phyloP scores from a whole-genome alignment of 345 rosid species.

The Salix suchowensis region DNA sequence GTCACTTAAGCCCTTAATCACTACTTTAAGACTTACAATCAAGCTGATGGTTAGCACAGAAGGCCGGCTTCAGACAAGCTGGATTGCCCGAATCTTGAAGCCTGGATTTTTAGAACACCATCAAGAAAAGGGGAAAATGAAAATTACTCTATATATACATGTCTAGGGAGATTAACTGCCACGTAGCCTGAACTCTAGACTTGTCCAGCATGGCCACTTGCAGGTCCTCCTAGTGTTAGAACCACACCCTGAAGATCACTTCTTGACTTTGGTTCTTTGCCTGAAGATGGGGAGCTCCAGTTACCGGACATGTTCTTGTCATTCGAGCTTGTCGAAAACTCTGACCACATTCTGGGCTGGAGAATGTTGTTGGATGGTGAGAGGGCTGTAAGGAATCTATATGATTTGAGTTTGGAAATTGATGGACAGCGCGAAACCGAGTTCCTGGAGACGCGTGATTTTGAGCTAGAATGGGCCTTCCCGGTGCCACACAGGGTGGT shows the following conservation, averaged over 20 bases:
- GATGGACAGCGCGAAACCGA: slow-evolving; percentile 21
- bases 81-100: background rate
- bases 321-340: slow-evolving; percentile 22
- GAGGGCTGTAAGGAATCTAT: slow-evolving; percentile 18
- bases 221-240: slow-evolving; percentile 72
- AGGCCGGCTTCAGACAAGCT: background rate
- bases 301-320: slow-evolving; percentile 18
- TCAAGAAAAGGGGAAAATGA: background rate
- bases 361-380: slow-evolving; percentile 12
- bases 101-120: background rate
- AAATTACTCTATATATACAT: slow-evolving; percentile 3
- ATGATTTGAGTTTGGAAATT: slow-evolving; percentile 17
- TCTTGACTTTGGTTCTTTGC: slow-evolving; percentile 38
- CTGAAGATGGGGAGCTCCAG: slow-evolving; percentile 21
- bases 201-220: slow-evolving; percentile 25
- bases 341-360: slow-evolving; percentile 18
- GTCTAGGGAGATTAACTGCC: background rate
- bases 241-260: slow-evolving; percentile 66
- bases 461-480: slow-evolving; percentile 27
- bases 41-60: background rate
- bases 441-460: slow-evolving; percentile 19
- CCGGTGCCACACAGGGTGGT: slow-evolving; percentile 20
- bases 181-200: background rate
- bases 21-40: background rate
- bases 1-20: background rate